Base-by-base conservation (phyloP, 768 basidiomycete genomes). In the Russula dissimulans region DNA sequence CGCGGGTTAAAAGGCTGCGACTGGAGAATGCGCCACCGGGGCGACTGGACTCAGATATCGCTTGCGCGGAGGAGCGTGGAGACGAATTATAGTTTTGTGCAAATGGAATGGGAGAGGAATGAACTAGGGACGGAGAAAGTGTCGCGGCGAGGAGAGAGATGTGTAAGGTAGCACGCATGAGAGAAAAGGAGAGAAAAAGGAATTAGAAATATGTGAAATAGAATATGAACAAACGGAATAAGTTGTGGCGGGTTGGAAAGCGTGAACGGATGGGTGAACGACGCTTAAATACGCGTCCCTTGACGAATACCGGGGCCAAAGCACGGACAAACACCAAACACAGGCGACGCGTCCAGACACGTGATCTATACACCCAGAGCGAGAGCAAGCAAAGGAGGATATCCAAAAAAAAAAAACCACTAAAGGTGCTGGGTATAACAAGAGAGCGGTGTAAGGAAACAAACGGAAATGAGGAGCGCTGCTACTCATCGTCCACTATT, bases 401-500 rank as follows among this genome's bases (percentile, higher is more conserved):
- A 54, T 59, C 57, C 57, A 22, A 39, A 39, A 26, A 26, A 26
- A 26, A 26, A 43, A 56, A 34, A 17, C 41, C 36, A 47, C 31
- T 57, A 57, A 43, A 5, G 41, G 7, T 38, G 48, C 7, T 52
- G 49, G 60, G 56, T 62, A 62, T 62, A 54, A 39, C 18, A 49
- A 54, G 18, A 38, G n/a, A 36, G 31, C 46, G 43, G 38, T 29
- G 49, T 63, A 59, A 52, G 59, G 56, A 62, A 61, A 45, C 53
- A 59, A 63, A 18, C 15, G n/a, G 43, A 60, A 54, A 43, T 18
- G 49, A 43, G 46, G 42, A 57, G 56, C 48, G 10, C 57, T 58
- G 57, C 57, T 66, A 64, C 65, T 66, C 65, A 61, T 75, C 74
- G 63, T 81, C 78, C 61, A 91, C 78, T 31, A 91, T 85, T 68